These are phyloP conservation scores for Melastoma malabathricum DNA, from an alignment of 345 rosid genomes.

Conservation along the genomic window DNA sequence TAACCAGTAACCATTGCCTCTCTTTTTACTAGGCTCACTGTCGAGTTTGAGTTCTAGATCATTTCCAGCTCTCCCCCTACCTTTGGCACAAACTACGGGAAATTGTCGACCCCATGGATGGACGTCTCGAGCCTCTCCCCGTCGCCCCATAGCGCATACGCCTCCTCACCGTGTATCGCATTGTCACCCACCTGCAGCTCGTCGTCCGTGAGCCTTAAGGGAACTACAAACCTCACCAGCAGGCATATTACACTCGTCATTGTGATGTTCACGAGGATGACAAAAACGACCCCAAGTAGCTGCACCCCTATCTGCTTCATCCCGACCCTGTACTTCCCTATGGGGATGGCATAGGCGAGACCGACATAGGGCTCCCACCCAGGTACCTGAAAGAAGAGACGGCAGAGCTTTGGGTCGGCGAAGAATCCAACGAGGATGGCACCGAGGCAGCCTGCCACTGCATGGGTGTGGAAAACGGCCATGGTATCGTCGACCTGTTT, in stretches of 20 bases:
- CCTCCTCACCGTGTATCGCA: constrained; percentile 29
- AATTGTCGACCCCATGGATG: not conserved
- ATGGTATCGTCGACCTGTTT: constrained; percentile 21
- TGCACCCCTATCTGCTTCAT: constrained; percentile 32
- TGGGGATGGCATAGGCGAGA: constrained; percentile 25
- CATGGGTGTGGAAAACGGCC: constrained; percentile 44
- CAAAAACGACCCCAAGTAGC: constrained; percentile 17
- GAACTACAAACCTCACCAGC: constrained; percentile 18
- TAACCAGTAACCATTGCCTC: no score
- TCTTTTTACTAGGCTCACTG: no score
- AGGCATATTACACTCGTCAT: constrained; percentile 25
- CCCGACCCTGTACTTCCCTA: constrained; percentile 11
- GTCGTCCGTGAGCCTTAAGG: constrained; percentile 23
- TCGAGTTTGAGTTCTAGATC: no score
- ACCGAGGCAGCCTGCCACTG: constrained; percentile 30
- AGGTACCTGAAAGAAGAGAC: constrained; percentile 26
- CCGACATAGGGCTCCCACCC: constrained; percentile 30
- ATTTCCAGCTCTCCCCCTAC: no score
- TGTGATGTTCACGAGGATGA: constrained; percentile 20
- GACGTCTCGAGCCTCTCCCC: constrained; percentile 8
- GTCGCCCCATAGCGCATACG: constrained; percentile 18
- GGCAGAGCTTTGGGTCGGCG: constrained; percentile 30
- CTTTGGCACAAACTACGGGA: no score
- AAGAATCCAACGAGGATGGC: constrained; percentile 37
- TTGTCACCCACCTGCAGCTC: constrained; percentile 17